These are phyloP conservation scores for Isabelozyma gotoi DNA, from an alignment of 805 yeast species.

Conservation along the genomic window DNA sequence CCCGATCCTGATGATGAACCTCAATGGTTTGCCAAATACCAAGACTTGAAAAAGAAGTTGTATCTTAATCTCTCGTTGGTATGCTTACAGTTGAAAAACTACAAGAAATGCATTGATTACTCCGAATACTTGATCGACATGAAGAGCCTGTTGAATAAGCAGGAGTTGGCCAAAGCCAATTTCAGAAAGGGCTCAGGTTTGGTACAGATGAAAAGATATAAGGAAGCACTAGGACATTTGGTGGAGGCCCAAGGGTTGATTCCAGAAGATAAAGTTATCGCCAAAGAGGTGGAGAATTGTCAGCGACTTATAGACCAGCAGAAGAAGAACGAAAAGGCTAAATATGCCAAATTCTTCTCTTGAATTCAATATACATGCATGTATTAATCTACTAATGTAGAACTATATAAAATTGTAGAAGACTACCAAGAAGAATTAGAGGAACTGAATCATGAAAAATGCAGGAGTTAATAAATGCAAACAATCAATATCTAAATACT, in stretches of 20 bases:
- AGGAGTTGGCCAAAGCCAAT: slow-evolving; percentile 57
- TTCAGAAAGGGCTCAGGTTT: slow-evolving; percentile 56
- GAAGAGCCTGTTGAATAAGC: slow-evolving; percentile 25
- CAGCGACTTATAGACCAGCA: slow-evolving; percentile 39
- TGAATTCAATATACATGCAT: slow-evolving; percentile 9
- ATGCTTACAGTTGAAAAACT: slow-evolving; percentile 49
- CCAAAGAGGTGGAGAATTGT: slow-evolving; percentile 41
- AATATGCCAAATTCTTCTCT: slow-evolving; percentile 62
- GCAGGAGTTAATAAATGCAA: not conserved
- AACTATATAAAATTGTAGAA: slow-evolving; percentile 1
- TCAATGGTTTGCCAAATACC: slow-evolving; percentile 49
- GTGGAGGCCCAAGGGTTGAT: slow-evolving; percentile 41
- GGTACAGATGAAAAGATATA: slow-evolving; percentile 43
- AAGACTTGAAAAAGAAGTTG: slow-evolving; percentile 50
- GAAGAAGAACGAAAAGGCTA: slow-evolving; percentile 52
- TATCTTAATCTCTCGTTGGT: slow-evolving; percentile 62
- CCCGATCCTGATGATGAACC: slow-evolving; percentile 70
- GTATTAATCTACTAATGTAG: not conserved
- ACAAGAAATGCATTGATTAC: slow-evolving; percentile 50
- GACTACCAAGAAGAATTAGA: not conserved
- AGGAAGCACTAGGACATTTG: slow-evolving; percentile 50
- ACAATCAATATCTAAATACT: too few species aligned
- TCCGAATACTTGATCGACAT: slow-evolving; percentile 57
- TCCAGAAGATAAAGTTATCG: slow-evolving; percentile 52
- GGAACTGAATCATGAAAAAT: not conserved